These are phyloP conservation scores for Volvox africanus DNA, from an alignment of 139 green algal genomes.

Conservation along the genomic window DNA sequence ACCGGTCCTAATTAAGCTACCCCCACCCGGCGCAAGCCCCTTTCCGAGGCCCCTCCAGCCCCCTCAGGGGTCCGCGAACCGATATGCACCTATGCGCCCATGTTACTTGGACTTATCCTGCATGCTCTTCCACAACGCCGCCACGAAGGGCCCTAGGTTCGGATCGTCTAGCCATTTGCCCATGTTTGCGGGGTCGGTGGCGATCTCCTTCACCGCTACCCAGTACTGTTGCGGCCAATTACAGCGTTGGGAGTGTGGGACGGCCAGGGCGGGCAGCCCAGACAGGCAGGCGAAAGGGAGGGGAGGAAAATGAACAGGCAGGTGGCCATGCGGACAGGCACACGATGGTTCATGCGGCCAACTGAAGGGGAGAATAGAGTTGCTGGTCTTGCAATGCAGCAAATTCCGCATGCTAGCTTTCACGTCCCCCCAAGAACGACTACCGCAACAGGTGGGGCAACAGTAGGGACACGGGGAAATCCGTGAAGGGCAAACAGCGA, in stretches of 20 bases:
- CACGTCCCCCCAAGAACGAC: too few relatives aligned
- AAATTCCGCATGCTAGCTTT: too few relatives aligned
- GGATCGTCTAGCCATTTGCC: slow-evolving; percentile 62
- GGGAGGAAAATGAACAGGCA: not conserved
- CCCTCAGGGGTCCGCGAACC: not conserved
- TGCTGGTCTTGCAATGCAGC: not conserved
- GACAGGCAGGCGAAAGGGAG: not conserved
- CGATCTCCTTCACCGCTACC: slow-evolving; percentile 65
- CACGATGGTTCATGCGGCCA: too few relatives aligned
- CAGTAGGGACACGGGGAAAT: too few relatives aligned
- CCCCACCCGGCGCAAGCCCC: too few relatives aligned
- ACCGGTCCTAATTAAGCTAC: not conserved
- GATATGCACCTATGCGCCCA: not conserved
- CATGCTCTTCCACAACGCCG: slow-evolving; percentile 55
- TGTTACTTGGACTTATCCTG: not conserved
- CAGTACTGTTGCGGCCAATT: slow-evolving; percentile 53
- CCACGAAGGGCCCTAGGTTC: slow-evolving; percentile 59
- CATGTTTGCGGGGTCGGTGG: slow-evolving; percentile 53
- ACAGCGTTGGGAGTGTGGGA: not conserved
- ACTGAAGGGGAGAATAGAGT: not conserved
- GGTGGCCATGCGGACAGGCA: not conserved
- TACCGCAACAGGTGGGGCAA: too few relatives aligned
- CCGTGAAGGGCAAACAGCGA: too few relatives aligned
- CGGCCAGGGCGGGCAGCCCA: not conserved
- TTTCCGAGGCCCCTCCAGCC: not conserved